phyloP scores from a whole-genome alignment of 768 basidiomycete genomes.

The Cyathus striatus region DNA sequence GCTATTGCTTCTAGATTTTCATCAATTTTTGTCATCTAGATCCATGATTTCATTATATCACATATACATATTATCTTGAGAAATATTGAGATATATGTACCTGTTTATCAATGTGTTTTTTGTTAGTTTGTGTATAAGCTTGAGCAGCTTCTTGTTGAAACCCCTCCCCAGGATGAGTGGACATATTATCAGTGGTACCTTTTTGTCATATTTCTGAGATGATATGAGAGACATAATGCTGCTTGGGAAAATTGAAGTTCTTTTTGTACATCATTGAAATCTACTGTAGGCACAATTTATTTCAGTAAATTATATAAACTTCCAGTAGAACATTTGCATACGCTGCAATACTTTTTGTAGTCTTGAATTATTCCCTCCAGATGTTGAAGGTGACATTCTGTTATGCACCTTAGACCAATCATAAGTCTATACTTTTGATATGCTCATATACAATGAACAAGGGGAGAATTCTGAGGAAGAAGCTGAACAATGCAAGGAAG shows the following conservation, averaged over 20 bases:
- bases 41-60: constrained; percentile 11
- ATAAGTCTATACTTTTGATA: constrained; percentile 15
- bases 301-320: background rate
- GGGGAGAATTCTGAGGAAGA: constrained; percentile 15
- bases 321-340: constrained; percentile 1
- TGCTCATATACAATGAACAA: constrained; percentile 19
- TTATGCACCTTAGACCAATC: constrained; percentile 19
- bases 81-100: constrained; percentile 8
- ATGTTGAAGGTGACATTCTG: constrained; percentile 12
- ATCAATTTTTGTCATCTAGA: no score
- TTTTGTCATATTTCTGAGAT: constrained; percentile 15
- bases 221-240: constrained; percentile 18
- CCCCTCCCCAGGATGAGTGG: constrained; percentile 22
- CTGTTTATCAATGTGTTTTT: constrained; percentile 20
- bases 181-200: constrained; percentile 20
- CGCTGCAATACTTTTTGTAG: constrained; percentile 11
- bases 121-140: constrained; percentile 21
- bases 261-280: constrained; percentile 16
- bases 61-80: constrained; percentile 1
- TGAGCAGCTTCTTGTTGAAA: constrained; percentile 23
- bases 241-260: constrained; percentile 23
- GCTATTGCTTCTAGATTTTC: constrained; percentile 22
- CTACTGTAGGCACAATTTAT: constrained; percentile 7
- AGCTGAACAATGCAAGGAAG: constrained; percentile 20
- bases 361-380: constrained; percentile 8